These are phyloP conservation scores for Cryptococcus jaspeensis DNA, from an alignment of 1,284 basidiomycete species.

Conservation along the genomic window DNA sequence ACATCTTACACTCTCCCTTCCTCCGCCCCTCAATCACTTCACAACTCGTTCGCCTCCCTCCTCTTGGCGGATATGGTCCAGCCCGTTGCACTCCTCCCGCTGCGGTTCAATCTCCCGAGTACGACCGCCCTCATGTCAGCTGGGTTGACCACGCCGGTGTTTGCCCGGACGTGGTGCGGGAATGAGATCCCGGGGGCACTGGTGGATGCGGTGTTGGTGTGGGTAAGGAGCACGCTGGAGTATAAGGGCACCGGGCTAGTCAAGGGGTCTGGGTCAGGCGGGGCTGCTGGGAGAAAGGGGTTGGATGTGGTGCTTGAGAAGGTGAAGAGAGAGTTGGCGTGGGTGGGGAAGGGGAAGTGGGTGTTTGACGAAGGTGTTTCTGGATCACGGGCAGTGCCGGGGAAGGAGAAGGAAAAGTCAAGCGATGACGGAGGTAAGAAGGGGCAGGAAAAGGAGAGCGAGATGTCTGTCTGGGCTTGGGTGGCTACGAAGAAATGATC, in stretches of 20 bases:
- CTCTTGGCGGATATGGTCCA: conserved; percentile 40
- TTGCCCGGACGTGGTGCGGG: conserved; percentile 14
- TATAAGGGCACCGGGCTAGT: conserved; percentile 32
- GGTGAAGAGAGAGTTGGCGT: conserved; percentile 11
- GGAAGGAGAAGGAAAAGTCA: background rate
- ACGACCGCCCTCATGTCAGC: conserved; percentile 14
- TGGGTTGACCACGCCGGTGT: conserved; percentile 13
- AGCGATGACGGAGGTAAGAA: too few relatives aligned
- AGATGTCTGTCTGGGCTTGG: conserved; percentile 17
- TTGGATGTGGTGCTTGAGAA: conserved; percentile 4
- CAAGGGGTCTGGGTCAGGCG: background rate
- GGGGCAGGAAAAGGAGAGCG: background rate
- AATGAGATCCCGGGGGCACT: conserved; percentile 22
- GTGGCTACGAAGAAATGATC: conserved; percentile 12
- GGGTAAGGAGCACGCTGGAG: conserved; percentile 36
- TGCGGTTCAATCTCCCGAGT: conserved; percentile 34
- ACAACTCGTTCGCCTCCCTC: conserved; percentile 35
- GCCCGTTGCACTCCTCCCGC: conserved; percentile 31
- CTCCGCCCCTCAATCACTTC: conserved; percentile 21
- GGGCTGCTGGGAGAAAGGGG: background rate
- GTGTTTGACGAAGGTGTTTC: background rate
- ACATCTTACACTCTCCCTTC: conserved; percentile 37
- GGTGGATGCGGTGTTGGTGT: conserved; percentile 29
- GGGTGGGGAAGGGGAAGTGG: conserved; percentile 13
- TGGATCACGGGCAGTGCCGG: background rate